phyloP scores from a whole-genome alignment of 164 flowering plant genomes.

The Sextonia rubra region DNA sequence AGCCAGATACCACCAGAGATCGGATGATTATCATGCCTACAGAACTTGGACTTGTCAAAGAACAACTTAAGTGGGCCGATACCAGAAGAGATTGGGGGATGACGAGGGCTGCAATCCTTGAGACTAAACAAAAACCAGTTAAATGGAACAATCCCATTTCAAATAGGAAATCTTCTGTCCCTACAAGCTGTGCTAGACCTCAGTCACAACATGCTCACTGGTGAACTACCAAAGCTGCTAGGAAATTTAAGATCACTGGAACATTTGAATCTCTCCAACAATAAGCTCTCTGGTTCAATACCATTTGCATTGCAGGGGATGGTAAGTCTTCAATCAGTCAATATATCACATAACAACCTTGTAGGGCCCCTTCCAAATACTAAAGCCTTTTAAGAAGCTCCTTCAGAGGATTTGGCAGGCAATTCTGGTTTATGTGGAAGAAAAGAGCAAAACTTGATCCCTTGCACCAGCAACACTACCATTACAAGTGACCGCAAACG shows the following conservation, averaged over 20 bases:
- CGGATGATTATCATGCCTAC: constrained; percentile 11
- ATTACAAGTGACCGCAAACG: not conserved
- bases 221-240: constrained; percentile 17
- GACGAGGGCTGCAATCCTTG: constrained; percentile 14
- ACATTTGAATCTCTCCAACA: constrained; percentile 19
- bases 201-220: constrained; percentile 23
- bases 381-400: constrained; percentile 12
- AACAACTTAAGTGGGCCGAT: constrained; percentile 21
- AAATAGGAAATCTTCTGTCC: constrained; percentile 19
- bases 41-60: constrained; percentile 18
- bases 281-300: constrained; percentile 21
- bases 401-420: constrained; percentile 17
- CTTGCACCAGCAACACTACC: constrained; percentile 4
- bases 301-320: constrained; percentile 13
- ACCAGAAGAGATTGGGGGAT: constrained; percentile 24
- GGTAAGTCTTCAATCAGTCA: constrained; percentile 14
- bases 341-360: constrained; percentile 26
- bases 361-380: constrained; percentile 27
- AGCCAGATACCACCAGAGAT: constrained; percentile 20
- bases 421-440: constrained; percentile 24
- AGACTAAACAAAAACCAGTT: constrained; percentile 17
- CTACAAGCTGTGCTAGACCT: constrained; percentile 20
- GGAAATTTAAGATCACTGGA: constrained; percentile 19
- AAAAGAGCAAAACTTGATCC: constrained; percentile 12
- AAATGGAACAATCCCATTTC: constrained; percentile 24